These are phyloP conservation scores for Leishmania braziliensis DNA, from an alignment of 208 protist genomes.

Conservation along the genomic window DNA sequence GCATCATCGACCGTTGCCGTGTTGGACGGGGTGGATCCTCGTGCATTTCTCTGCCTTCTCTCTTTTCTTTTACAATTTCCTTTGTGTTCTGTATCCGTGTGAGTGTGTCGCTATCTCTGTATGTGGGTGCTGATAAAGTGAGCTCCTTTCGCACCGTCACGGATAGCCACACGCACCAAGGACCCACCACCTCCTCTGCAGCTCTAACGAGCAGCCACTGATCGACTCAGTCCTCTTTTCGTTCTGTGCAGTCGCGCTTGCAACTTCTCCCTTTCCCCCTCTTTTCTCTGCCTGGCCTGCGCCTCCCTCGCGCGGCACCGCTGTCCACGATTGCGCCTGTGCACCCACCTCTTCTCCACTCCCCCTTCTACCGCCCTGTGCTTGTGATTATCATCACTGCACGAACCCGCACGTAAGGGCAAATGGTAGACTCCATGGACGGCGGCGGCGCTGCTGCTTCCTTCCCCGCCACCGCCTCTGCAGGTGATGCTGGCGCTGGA, in stretches of 20 bases:
- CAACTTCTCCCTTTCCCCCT: neutral
- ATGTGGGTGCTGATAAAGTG: no score
- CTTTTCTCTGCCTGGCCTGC: neutral
- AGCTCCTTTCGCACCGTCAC: neutral
- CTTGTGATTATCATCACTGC: neutral
- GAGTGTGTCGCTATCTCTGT: neutral
- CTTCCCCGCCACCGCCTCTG: neutral
- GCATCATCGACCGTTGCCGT: neutral
- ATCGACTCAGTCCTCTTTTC: neutral
- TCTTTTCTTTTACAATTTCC: neutral
- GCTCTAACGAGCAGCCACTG: neutral
- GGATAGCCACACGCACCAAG: neutral
- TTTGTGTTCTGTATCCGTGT: neutral
- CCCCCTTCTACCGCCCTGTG: neutral
- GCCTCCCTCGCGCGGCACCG: neutral
- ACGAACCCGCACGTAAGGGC: neutral
- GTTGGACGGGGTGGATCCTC: neutral
- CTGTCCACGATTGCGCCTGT: neutral
- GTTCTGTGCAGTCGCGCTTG: neutral
- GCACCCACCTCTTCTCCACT: neutral
- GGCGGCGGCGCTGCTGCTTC: slow-evolving; percentile 2
- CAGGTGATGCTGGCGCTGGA: neutral
- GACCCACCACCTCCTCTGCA: neutral
- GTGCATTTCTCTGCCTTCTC: neutral
- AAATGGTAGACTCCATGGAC: neutral